Evolutionary conservation across 257 asterid species (phyloP), one percentile per base, ranked within the genome.

Genomic region (Verbena officinalis): DNA sequence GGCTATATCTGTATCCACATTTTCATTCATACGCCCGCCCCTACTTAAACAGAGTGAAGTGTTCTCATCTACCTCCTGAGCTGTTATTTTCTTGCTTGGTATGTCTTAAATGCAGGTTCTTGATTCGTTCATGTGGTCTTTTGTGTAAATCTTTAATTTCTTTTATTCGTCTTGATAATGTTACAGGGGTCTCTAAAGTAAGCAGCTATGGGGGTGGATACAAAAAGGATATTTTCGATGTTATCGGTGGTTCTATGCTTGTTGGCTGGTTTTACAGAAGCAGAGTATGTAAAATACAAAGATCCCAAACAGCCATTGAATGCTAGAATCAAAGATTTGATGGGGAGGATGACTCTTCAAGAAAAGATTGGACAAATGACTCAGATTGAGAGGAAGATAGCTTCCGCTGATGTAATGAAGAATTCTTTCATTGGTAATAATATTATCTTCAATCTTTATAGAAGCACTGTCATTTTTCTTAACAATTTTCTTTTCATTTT

Each of bases 341-440:
- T 88, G 93, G 54, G 49, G 14, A 78, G 78, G 59, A 85, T 90
- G 97, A 90, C 82, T 8, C 76, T 90, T 45, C 92, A 78, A 58
- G 97, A 90, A 64, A 90, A 90, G 81, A 88, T 90, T 63, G 97
- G 97, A 0, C 97, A 90, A 60, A 90, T 90, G 97, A 71, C 79
- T 15, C 96, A 90, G 81, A 85, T 90, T 75, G 97, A 87, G 81
- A 81, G 93, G 66, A 45, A 73, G 62, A n/a, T 77, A 16, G 92
- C 96, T 20, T 48, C 92, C 16, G 63, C 89, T 48, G 87, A 84
- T 21, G 54, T 90, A 19, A 74, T 90, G 82, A 80, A 70, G 45
- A 75, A 74, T 3, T 77, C 76, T 45, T 90, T 79, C 70, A 90
- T 90, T 54, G 97, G 97, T 87, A 79, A 62, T n/a, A 17, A 7